Evolutionary conservation across 1,284 basidiomycete genomes (phyloP), one percentile per base, ranked within the genome.

Genomic region (Abortiporus biennis): DNA sequence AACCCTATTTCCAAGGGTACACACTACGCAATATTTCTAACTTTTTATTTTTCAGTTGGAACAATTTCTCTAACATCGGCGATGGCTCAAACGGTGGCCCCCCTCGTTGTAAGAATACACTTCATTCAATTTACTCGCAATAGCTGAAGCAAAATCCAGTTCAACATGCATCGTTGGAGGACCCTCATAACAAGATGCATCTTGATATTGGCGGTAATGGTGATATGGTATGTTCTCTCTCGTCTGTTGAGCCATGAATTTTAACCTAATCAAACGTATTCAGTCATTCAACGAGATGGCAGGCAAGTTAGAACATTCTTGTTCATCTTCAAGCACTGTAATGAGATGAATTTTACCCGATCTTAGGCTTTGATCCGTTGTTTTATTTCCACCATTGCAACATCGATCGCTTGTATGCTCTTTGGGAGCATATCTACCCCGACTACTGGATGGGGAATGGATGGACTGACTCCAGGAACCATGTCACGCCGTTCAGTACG

Each of bases 391-490:
- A 49, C 35, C 47, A 49, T 30, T 47, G 46, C 46, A 49, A 49
- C 38, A 42, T 49, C 23, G 47, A 49, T 29, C 43, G 48, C 5
- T 19, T 48, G 11, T 48, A 48, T 27, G 48, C 48, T 3, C 30
- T 50, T 9, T 50, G 48, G 48, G 48, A 50, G 31, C 48, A 50
- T 23, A 43, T 46, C 19, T 50, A 50, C 32, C 44, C 47, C 4
- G 40, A 46, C 13, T 46, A 43, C 31, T 43, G 36, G 41, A 36
- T 43, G 19, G 41, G 45, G 19, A 8, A 35, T 3, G 36, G 36
- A 4, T 29, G 27, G 25, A 23, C n/a, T n/a, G n/a, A n/a, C n/a
- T n/a, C n/a, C n/a, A n/a, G n/a, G n/a, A n/a, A n/a, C n/a, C n/a
- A n/a, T n/a, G n/a, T n/a, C n/a, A n/a, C n/a, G n/a, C n/a, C n/a